These are phyloP conservation scores for Apiotrichum laibachii DNA, from an alignment of 1,284 basidiomycete species.

Conservation along the genomic window DNA sequence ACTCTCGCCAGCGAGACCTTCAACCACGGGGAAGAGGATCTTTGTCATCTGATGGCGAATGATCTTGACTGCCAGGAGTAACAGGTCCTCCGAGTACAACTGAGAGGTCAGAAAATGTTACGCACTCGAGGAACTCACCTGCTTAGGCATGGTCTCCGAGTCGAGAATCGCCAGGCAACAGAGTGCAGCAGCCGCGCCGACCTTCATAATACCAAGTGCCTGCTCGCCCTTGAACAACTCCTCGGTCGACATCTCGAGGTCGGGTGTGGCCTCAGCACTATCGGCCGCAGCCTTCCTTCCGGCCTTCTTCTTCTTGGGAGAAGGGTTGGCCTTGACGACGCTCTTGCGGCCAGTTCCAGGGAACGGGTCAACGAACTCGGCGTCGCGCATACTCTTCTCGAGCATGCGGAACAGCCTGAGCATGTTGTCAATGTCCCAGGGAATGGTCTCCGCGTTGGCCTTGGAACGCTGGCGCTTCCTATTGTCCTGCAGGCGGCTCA, in stretches of 20 bases:
- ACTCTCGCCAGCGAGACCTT: conserved; percentile 59
- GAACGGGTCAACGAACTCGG: conserved; percentile 71
- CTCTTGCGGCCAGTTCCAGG: conserved; percentile 38
- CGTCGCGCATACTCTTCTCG: conserved; percentile 68
- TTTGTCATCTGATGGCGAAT: conserved; percentile 76
- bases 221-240: conserved; percentile 58
- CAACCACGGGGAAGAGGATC: conserved; percentile 82
- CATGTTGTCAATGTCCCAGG: conserved; percentile 60
- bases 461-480: conserved; percentile 20
- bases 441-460: conserved; percentile 9
- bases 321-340: conserved; percentile 28
- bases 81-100: conserved; percentile 88
- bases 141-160: conserved; percentile 74
- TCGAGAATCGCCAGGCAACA: conserved; percentile 73
- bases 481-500: conserved; percentile 28
- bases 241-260: conserved; percentile 50
- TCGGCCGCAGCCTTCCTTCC: conserved; percentile 48
- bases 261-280: conserved; percentile 10
- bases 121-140: conserved; percentile 57
- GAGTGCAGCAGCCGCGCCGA: conserved; percentile 74
- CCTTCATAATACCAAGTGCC: conserved; percentile 60
- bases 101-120: conserved; percentile 42
- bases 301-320: conserved; percentile 53
- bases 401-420: conserved; percentile 68
- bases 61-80: conserved; percentile 69